These are phyloP conservation scores for Amanita pallidorosea DNA, from an alignment of 768 basidiomycete species.

Conservation along the genomic window DNA sequence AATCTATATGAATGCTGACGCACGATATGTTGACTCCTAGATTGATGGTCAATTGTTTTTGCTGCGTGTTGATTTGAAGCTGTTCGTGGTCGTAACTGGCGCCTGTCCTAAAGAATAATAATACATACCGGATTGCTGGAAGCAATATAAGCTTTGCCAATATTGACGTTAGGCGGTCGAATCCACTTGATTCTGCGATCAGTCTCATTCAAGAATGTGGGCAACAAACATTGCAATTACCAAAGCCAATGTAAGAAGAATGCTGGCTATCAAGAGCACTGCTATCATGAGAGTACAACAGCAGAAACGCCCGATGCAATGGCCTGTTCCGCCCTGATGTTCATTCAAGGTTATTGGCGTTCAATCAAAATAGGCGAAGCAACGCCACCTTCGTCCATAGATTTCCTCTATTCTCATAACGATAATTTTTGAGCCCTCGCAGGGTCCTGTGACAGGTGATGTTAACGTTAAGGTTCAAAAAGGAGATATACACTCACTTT, in stretches of 20 bases:
- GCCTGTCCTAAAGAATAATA: background rate
- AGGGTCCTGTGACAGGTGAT: slow-evolving; percentile 19
- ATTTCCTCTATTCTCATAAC: slow-evolving; percentile 47
- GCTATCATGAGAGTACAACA: slow-evolving; percentile 64
- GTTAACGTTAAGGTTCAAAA: background rate
- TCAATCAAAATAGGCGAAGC: background rate
- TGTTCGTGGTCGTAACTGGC: slow-evolving; percentile 6
- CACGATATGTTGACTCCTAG: slow-evolving; percentile 61
- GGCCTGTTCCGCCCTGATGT: slow-evolving; percentile 49
- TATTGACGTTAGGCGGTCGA: slow-evolving; percentile 55
- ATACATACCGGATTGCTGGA: slow-evolving; percentile 33
- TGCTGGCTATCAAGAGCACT: slow-evolving; percentile 54
- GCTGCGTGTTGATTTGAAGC: slow-evolving; percentile 24
- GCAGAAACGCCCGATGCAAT: slow-evolving; percentile 60
- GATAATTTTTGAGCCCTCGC: slow-evolving; percentile 36
- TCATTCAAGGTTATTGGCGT: background rate
- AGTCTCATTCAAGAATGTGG: background rate
- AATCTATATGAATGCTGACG: slow-evolving; percentile 13
- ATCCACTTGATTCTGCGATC: slow-evolving; percentile 47
- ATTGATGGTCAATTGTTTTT: slow-evolving; percentile 40
- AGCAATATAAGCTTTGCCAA: slow-evolving; percentile 38
- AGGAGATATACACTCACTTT: background rate
- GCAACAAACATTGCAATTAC: slow-evolving; percentile 28
- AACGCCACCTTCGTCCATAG: slow-evolving; percentile 54
- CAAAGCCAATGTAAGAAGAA: slow-evolving; percentile 55